Conservation (phyloP, 768 basidiomycete species). For the Royoungia palumana region DNA sequence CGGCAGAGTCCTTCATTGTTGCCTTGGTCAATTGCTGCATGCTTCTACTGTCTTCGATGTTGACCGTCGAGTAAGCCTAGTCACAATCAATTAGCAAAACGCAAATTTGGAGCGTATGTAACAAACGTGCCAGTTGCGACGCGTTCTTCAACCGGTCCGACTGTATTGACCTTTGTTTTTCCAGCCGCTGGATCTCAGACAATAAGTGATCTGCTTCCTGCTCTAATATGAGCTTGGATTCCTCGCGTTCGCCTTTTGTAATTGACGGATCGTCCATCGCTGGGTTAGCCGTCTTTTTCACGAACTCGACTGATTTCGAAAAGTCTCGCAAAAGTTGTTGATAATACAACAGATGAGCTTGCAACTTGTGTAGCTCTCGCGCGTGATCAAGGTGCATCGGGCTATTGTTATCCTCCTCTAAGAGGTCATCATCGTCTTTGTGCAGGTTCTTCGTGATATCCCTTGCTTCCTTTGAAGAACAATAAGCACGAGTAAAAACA, state of each 20-base stretch:
- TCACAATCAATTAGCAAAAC: neutral
- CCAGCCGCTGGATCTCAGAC: slow-evolving; percentile 42
- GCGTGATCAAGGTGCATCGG: slow-evolving; percentile 40
- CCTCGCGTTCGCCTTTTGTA: neutral
- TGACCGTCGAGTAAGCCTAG: slow-evolving; percentile 59
- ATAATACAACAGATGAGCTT: slow-evolving; percentile 57
- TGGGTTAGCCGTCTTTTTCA: slow-evolving; percentile 48
- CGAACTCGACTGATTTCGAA: slow-evolving; percentile 47
- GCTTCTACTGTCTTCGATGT: slow-evolving; percentile 52
- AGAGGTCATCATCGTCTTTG: too few relatives aligned
- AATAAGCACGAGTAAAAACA: neutral
- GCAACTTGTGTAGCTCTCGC: slow-evolving; percentile 52
- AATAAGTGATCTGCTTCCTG: slow-evolving; percentile 30
- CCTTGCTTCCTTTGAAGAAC: slow-evolving; percentile 39
- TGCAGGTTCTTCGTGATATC: slow-evolving; percentile 21
- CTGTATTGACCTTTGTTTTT: slow-evolving; percentile 26
- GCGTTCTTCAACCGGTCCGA: slow-evolving; percentile 32
- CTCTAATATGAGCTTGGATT: slow-evolving; percentile 9
- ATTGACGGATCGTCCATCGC: slow-evolving; percentile 33
- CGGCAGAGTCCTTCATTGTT: slow-evolving; percentile 40
- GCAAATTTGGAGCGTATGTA: neutral
- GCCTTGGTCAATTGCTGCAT: slow-evolving; percentile 52
- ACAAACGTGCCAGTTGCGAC: slow-evolving; percentile 26
- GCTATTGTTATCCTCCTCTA: slow-evolving; percentile 23
- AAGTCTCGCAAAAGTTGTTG: slow-evolving; percentile 54